Conservation (phyloP, 371 early-diverging fungal genomes). For the Apophysomyces ossiformis region DNA sequence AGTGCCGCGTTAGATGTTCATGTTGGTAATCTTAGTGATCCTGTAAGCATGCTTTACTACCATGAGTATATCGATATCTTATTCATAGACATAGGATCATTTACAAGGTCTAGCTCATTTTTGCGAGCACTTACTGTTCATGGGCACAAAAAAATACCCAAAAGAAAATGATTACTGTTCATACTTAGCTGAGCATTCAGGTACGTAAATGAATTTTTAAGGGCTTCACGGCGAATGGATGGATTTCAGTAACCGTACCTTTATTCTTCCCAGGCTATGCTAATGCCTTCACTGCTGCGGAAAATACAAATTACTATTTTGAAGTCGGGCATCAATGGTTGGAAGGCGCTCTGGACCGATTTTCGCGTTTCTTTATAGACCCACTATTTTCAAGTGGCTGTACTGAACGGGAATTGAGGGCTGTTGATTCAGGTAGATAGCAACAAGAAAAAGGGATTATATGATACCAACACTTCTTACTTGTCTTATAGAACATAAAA, state of each 20-base stretch:
- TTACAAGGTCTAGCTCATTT: constrained; percentile 97
- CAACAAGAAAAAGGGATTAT: background rate
- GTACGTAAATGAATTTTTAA: constrained; percentile 35
- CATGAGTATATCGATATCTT: no score
- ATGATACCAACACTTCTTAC: background rate
- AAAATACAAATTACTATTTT: constrained; percentile 95
- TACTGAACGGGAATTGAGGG: constrained; percentile 90
- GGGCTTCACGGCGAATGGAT: background rate
- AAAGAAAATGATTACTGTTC: constrained; percentile 90
- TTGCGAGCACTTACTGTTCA: constrained; percentile 96
- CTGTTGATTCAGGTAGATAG: constrained; percentile 83
- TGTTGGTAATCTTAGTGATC: constrained; percentile 84
- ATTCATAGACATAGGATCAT: constrained; percentile 38
- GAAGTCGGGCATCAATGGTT: constrained; percentile 84
- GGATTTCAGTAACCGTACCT: background rate
- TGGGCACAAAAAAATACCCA: constrained; percentile 88
- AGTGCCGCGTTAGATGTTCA: constrained; percentile 89
- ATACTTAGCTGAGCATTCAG: constrained; percentile 87
- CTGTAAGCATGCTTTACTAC: constrained; percentile 35
- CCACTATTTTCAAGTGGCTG: constrained; percentile 88
- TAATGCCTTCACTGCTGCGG: constrained; percentile 93
- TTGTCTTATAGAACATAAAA: constrained; percentile 77
- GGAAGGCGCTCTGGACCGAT: constrained; percentile 94
- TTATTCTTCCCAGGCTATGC: constrained; percentile 50
- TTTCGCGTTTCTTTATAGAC: constrained; percentile 91